Base-by-base conservation (phyloP, 306 rosid species). In the Prunus kanzakura region DNA sequence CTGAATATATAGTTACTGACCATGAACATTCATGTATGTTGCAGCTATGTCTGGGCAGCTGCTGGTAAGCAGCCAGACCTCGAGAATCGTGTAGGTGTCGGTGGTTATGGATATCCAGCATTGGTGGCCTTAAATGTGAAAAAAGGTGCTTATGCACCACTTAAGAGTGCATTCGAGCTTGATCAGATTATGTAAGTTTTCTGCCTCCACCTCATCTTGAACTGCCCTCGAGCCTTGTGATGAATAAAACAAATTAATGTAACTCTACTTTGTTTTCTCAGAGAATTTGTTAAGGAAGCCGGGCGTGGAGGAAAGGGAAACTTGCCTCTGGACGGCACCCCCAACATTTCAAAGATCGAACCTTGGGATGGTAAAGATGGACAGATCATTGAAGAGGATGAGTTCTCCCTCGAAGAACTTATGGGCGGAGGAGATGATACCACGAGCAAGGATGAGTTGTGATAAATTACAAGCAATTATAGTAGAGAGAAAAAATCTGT, bases 351-450 rank as follows among this genome's bases (percentile, higher is more conserved):
- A 67, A 89, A 88, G 86, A 91, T 89, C 25, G 93, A 89, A 78
- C 87, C 92, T 56, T 96, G 99, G 99, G 97, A 92, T 76, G 99
- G 99, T 23, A 96, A 91, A 84, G 99, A 96, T 47, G 99, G 98
- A 66, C 88, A 91, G 87, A 82, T 91, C 71, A 79, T 91, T 41
- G 99, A 92, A 81, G 99, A 92, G 76, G 99, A 96, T 64, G 99
- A 96, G 65, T 96, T 92, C 84, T 92, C 99, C 54, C 98, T 96
- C 19, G 97, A 92, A 67, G 99, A 96, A 79, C 96, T 96, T 29
- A 96, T 92, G 99, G 98, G 54, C 19, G 54, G 54, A 3, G 54
- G 91, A 27, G 97, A 89, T 74, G 93, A 88, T 58, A 49, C 87
- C 8, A 77, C 87, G 10, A 84, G 60, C 85, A 92, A 88, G 79